Evolutionary conservation across 345 rosid species (phyloP), one percentile per base, ranked within the genome.

Genomic region (Brassica napus): DNA sequence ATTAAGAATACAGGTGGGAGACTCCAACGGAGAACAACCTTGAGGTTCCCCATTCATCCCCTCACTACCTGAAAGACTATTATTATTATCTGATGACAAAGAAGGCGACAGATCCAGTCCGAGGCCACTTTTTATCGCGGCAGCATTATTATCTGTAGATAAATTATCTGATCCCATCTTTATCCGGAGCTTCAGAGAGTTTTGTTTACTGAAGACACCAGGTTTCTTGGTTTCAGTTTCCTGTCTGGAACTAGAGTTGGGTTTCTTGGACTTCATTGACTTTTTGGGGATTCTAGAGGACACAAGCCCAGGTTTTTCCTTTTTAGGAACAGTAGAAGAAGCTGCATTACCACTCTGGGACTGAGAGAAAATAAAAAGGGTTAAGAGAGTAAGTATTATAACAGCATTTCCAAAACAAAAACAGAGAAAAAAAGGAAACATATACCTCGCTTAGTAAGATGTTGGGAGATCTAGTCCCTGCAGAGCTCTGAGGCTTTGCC

Each of bases 91-190:
- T 81, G 85, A 24, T 49, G 99, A 94, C 67, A 94, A 86, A 62
- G 97, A 89, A 65, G 98, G 99, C 7, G 98, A 93, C 65, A 75
- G 83, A 77, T 90, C 97, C 83, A 95, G 99, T 66, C 99, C 99
- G 65, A 93, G 97, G 64, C 94, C 97, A 85, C 93, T 88, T 82
- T 93, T 90, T 77, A 95, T 89, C 30, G 86, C 97, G 66, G 86
- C 97, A 81, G 89, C 93, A 86, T 87, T 95, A 70, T 89, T 91
- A 84, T 76, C 82, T 55, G 91, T 83, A 35, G 86, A 77, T 86
- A 87, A 82, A 87, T 88, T 92, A 83, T 89, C 94, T 52, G 97
- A 81, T 75, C 95, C 93, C 80, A 90, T 82, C 89, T 87, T 93
- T 59, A 89, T 86, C 81, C 96, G 88, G 72, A 95, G 86, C 87